Evolutionary conservation across 2,329 filamentous ascomycete species (phyloP).

Genomic region (Monosporascus sp.): DNA sequence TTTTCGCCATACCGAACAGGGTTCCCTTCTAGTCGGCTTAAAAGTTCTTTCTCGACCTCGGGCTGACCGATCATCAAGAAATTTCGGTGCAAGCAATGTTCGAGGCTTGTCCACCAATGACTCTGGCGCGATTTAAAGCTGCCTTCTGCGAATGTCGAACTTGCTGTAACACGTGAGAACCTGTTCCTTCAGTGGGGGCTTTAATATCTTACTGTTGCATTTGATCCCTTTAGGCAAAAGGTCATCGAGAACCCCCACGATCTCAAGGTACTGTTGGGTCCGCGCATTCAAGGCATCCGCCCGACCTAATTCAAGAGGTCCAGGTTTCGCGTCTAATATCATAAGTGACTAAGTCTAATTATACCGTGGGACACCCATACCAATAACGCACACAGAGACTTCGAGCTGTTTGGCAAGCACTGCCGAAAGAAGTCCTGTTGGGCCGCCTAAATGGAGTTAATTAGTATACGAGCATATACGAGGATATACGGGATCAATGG

Average conservation of each 20-base stretch:
- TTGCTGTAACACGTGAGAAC: constrained; percentile 27
- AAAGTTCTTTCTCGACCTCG: constrained; percentile 35
- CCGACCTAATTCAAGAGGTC: constrained; percentile 34
- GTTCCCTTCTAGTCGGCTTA: constrained; percentile 23
- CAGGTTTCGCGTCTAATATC: constrained; percentile 32
- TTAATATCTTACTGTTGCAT: constrained; percentile 38
- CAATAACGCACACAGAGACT: constrained; percentile 34
- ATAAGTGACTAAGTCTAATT: not conserved
- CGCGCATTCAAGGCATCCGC: constrained; percentile 44
- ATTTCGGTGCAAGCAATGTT: constrained; percentile 39
- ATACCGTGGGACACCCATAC: constrained; percentile 12
- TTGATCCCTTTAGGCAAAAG: constrained; percentile 37
- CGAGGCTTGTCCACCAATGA: constrained; percentile 41
- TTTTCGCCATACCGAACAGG: constrained; percentile 32
- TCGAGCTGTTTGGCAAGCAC: constrained; percentile 37
- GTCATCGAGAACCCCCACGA: constrained; percentile 36
- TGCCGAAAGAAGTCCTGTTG: constrained; percentile 40
- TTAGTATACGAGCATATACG: not conserved
- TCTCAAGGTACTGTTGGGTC: constrained; percentile 42
- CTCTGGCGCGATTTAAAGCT: constrained; percentile 42
- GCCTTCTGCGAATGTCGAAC: constrained; percentile 40
- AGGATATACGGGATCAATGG: not conserved
- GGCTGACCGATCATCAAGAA: constrained; percentile 47
- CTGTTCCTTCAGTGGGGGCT: not conserved
- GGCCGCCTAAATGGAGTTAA: constrained; percentile 28